Percentiles rank a stretch among this genome's conserved stretches.
Evolutionary conservation across 192 early-diverging fungal genomes (phyloP).

Genomic region (Coemansia erecta): DNA sequence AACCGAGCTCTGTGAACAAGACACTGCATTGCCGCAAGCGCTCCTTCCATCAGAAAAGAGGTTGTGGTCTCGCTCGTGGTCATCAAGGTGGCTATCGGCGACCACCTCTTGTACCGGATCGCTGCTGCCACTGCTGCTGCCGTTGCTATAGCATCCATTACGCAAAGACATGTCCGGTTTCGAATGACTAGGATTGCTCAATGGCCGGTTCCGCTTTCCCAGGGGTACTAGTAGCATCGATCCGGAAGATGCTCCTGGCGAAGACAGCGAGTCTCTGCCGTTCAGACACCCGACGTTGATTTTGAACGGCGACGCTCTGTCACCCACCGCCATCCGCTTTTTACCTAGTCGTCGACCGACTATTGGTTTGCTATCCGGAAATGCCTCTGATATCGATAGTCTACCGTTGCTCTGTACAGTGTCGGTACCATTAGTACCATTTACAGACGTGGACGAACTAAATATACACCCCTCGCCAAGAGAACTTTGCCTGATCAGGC

Average conservation of each 20-base stretch:
- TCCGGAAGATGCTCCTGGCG: too few species aligned
- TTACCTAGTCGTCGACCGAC: conserved; percentile 4
- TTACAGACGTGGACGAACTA: too few species aligned
- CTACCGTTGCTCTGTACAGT: background rate
- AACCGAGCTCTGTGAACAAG: conserved; percentile 16
- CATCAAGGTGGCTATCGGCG: too few species aligned
- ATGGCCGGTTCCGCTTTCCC: conserved; percentile 3
- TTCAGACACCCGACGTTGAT: conserved; percentile 8
- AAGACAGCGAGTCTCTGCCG: too few species aligned
- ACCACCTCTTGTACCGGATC: too few species aligned
- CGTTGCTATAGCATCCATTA: background rate
- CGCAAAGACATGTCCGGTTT: too few species aligned
- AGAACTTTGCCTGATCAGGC: background rate
- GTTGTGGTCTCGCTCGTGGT: too few species aligned
- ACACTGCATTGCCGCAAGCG: conserved; percentile 6
- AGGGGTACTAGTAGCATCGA: background rate
- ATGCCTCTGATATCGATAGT: conserved; percentile 35
- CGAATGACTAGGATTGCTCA: too few species aligned
- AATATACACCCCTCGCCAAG: background rate
- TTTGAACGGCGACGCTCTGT: conserved; percentile 14
- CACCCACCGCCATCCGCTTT: conserved; percentile 12
- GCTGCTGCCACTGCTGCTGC: background rate
- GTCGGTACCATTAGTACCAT: background rate
- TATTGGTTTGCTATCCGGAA: conserved; percentile 44
- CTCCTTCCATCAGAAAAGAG: background rate